A percentile compares a stretch with the other conserved stretches of the same genome.
Conservation (phyloP, 2,329 filamentous ascomycete species). For the Passalora sequoiae region DNA sequence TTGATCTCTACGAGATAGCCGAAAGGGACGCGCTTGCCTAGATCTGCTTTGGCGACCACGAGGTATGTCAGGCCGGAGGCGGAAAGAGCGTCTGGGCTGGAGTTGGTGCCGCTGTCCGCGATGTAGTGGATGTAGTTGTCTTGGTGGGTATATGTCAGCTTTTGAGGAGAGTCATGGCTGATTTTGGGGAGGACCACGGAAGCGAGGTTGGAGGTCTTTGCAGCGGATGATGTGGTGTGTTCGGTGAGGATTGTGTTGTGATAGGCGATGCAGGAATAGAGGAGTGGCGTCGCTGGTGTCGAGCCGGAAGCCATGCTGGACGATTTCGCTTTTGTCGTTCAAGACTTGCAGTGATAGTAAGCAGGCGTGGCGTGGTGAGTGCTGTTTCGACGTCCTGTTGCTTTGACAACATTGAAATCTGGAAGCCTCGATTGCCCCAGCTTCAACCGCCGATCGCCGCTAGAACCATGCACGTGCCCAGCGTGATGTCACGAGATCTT, state of each 20-base stretch:
- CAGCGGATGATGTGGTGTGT: slow-evolving; percentile 80
- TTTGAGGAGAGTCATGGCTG: slow-evolving; percentile 70
- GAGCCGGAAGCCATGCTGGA: slow-evolving; percentile 36
- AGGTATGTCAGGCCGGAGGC: slow-evolving; percentile 83
- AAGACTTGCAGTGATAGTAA: no score
- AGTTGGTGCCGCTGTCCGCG: slow-evolving; percentile 56
- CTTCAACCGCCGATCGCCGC: no score
- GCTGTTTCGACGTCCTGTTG: no score
- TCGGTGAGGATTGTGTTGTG: slow-evolving; percentile 89
- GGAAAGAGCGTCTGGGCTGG: slow-evolving; percentile 30
- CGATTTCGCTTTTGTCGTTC: no score
- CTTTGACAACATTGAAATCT: no score
- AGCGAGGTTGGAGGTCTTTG: slow-evolving; percentile 78
- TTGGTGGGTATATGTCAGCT: slow-evolving; percentile 83
- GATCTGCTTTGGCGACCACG: slow-evolving; percentile 73
- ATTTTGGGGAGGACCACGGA: slow-evolving; percentile 95
- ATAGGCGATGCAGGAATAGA: slow-evolving; percentile 79
- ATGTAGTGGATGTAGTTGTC: slow-evolving; percentile 94
- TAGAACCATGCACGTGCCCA: no score
- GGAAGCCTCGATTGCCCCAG: no score
- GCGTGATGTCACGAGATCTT: no score
- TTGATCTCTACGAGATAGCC: slow-evolving; percentile 88
- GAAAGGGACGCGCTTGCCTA: slow-evolving; percentile 85
- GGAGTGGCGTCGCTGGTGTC: slow-evolving; percentile 32
- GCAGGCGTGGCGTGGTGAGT: no score